Percentiles rank a stretch among this genome's conserved stretches.
phyloP scores from a whole-genome alignment of 2,329 filamentous ascomycete species.

The Ceratocystis destructans region DNA sequence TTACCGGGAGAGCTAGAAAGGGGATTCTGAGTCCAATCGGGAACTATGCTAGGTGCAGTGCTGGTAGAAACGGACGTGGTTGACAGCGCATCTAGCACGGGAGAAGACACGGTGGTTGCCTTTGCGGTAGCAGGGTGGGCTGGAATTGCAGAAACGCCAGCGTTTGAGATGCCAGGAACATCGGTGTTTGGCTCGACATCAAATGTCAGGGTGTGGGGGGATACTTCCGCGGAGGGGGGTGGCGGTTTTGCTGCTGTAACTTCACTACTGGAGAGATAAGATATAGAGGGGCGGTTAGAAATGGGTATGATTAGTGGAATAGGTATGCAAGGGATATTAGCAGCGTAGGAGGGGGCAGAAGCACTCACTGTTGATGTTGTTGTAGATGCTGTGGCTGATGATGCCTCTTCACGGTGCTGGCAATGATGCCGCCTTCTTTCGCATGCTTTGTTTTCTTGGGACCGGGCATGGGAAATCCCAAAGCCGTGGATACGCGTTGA shows the following conservation, averaged over 20 bases:
- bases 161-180: neutral
- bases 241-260: slow-evolving; percentile 26
- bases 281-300: neutral
- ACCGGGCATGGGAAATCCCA: slow-evolving; percentile 15
- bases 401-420: slow-evolving; percentile 41
- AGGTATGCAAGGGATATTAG: neutral
- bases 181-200: neutral
- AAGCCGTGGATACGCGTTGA: slow-evolving; percentile 3
- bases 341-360: neutral
- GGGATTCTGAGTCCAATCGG: slow-evolving; percentile 31
- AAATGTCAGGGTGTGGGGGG: neutral
- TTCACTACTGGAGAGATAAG: slow-evolving; percentile 28
- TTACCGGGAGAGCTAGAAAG: slow-evolving; percentile 39
- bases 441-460: slow-evolving; percentile 43
- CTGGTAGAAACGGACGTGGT: slow-evolving; percentile 37
- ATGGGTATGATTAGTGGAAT: neutral
- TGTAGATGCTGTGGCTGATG: slow-evolving; percentile 18
- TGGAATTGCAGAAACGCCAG: neutral
- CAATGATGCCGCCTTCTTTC: slow-evolving; percentile 38
- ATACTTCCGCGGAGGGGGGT: slow-evolving; percentile 3
- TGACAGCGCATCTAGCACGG: slow-evolving; percentile 36
- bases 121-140: neutral
- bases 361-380: neutral
- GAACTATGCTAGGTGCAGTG: slow-evolving; percentile 33
- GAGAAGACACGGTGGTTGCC: slow-evolving; percentile 29